Conservation (phyloP, 2,329 filamentous ascomycete genomes). For the Blastomyces gilchristii region DNA sequence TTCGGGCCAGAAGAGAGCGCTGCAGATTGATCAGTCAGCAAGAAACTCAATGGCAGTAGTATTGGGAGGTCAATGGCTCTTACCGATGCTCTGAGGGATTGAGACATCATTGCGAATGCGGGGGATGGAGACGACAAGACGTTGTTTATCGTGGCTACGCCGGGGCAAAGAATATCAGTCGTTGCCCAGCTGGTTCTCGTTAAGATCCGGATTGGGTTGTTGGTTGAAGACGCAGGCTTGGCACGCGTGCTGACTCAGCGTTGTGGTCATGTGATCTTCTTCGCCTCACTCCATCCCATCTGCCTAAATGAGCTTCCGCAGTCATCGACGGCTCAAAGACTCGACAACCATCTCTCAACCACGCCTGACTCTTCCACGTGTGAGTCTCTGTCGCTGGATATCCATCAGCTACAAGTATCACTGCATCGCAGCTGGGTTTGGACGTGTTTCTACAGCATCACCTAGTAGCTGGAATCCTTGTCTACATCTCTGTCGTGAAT, state of each 20-base stretch:
- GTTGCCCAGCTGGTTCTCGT: neutral
- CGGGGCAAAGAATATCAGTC: neutral
- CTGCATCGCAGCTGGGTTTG: constrained; percentile 19
- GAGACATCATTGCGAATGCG: constrained; percentile 13
- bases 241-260: neutral
- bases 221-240: neutral
- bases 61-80: neutral
- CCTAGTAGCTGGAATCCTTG: neutral
- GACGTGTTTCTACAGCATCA: constrained; percentile 18
- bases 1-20: constrained; percentile 53
- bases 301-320: constrained; percentile 13
- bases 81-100: constrained; percentile 17
- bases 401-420: constrained; percentile 1
- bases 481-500: constrained; percentile 25
- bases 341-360: constrained; percentile 16
- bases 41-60: constrained; percentile 14
- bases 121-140: constrained; percentile 7
- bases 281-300: neutral
- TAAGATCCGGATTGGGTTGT: constrained; percentile 3
- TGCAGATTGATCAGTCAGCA: constrained; percentile 26
- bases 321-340: constrained; percentile 16
- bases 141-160: constrained; percentile 3
- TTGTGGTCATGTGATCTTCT: neutral
- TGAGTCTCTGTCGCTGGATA: constrained; percentile 22
- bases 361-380: neutral